These are phyloP conservation scores for Saccharum spontaneum DNA, from an alignment of 176 grass and related monocot species.

Conservation along the genomic window DNA sequence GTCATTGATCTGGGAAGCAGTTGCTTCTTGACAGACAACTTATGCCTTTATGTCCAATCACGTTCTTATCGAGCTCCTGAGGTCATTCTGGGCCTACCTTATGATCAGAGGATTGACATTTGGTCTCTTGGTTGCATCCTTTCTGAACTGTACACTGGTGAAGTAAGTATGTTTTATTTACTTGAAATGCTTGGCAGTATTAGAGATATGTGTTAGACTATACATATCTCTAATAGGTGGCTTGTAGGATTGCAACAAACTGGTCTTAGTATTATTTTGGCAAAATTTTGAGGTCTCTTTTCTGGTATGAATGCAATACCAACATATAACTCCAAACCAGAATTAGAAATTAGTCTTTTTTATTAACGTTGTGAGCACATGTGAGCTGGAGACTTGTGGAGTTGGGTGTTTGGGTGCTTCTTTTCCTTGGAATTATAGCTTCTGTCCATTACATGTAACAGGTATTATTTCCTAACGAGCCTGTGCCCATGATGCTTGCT, in stretches of 20 bases:
- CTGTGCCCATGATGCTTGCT: slow-evolving; percentile 80
- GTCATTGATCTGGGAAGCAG: slow-evolving; percentile 99
- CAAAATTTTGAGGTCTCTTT: slow-evolving; percentile 23
- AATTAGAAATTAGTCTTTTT: background rate
- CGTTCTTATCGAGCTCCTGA: slow-evolving; percentile 97
- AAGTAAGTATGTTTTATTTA: slow-evolving; percentile 49
- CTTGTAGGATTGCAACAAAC: background rate
- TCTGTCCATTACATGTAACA: slow-evolving; percentile 37
- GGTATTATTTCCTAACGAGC: slow-evolving; percentile 95
- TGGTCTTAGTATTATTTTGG: background rate
- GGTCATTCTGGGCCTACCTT: slow-evolving; percentile 90
- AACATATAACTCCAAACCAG: background rate
- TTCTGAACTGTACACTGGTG: slow-evolving; percentile 79
- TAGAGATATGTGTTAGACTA: too few relatives aligned
- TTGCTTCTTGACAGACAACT: slow-evolving; percentile 89
- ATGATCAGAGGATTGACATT: slow-evolving; percentile 96
- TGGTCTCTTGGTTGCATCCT: slow-evolving; percentile 99
- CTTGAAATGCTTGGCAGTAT: background rate
- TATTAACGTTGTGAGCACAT: background rate
- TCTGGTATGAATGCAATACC: slow-evolving; percentile 12
- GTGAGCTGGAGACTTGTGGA: background rate
- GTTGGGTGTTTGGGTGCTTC: background rate
- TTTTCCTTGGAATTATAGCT: background rate
- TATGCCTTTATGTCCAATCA: slow-evolving; percentile 89
- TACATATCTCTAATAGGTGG: too few relatives aligned